Evolutionary conservation across 2,329 filamentous ascomycete genomes (phyloP), one percentile per base, ranked within the genome.

Genomic region (Endothia cerciana): DNA sequence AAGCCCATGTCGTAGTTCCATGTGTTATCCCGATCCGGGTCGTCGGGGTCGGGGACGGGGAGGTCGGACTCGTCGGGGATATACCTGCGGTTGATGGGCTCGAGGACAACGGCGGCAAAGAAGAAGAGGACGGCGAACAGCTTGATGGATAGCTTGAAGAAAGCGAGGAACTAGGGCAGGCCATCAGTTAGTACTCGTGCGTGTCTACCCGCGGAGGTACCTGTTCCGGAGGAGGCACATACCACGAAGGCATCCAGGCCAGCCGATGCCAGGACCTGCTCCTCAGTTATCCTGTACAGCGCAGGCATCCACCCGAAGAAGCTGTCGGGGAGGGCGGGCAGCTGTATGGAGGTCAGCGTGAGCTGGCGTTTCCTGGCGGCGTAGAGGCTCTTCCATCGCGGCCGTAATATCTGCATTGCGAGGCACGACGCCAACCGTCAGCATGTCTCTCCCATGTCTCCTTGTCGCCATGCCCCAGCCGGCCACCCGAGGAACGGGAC

Each of bases 171-270:
- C 86, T 87, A 73, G 63, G 22, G 66, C 65, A 40, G 28, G 13
- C n/a, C 10, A 30, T 11, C 15, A 55, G 43, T n/a, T 58, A 53
- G 25, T 11, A n/a, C 10, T 5, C 8, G 53, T 15, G 22, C 38
- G 8, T 36, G 3, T 51, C 19, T n/a, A n/a, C n/a, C n/a, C n/a
- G n/a, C n/a, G n/a, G n/a, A n/a, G n/a, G n/a, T 25, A 25, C n/a
- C 28, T 7, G 51, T 6, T 17, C 51, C 4, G 13, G 1, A 10
- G 5, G 17, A 5, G 36, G 19, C 28, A 82, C 85, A 71, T 79
- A 92, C 90, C 70, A 97, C 95, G 79, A 92, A 99, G 60, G 95
- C 95, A 80, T 99, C 95, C 60, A 99, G 85, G 0, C 95, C 95
- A 22, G 94, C 94, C 25, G 93, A 94, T 19, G 91, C 89, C 62